These are phyloP conservation scores for Jaapia argillacea DNA, from an alignment of 768 basidiomycete genomes.

Conservation along the genomic window DNA sequence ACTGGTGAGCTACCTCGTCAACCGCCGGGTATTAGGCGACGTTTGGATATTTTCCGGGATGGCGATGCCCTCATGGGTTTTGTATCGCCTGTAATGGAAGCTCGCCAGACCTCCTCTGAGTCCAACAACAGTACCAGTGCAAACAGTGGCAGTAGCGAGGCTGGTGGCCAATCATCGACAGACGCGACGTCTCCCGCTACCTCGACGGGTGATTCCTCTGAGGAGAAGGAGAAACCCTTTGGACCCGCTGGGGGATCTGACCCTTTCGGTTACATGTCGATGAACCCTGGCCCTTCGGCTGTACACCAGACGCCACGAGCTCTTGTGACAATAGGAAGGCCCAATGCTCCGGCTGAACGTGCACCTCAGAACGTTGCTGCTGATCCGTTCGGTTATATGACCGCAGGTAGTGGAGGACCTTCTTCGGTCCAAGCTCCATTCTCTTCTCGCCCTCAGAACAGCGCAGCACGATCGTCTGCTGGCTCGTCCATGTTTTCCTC, in stretches of 20 bases:
- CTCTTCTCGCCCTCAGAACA: no score
- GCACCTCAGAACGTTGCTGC: no score
- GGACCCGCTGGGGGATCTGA: conserved; percentile 31
- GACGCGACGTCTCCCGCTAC: conserved; percentile 8
- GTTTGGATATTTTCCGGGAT: conserved; percentile 5
- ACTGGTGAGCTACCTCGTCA: conserved; percentile 16
- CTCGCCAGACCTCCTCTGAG: conserved; percentile 11
- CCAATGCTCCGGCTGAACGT: no score
- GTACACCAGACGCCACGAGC: no score
- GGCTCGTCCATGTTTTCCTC: no score
- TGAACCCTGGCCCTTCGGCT: no score
- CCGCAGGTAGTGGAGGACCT: no score
- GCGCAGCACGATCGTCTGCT: no score
- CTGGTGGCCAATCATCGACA: conserved; percentile 4
- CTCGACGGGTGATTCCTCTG: background rate
- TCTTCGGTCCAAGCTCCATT: no score
- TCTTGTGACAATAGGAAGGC: no score
- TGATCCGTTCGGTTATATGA: conserved; percentile 18
- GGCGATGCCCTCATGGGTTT: background rate
- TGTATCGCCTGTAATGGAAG: conserved; percentile 6
- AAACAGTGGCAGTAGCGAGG: background rate
- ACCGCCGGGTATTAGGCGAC: conserved; percentile 14
- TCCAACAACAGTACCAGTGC: conserved; percentile 1
- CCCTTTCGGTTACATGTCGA: conserved; percentile 58
- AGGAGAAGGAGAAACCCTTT: conserved; percentile 1